phyloP scores from a whole-genome alignment of 495 filamentous ascomycete genomes.

The Aspergillus nanangensis region DNA sequence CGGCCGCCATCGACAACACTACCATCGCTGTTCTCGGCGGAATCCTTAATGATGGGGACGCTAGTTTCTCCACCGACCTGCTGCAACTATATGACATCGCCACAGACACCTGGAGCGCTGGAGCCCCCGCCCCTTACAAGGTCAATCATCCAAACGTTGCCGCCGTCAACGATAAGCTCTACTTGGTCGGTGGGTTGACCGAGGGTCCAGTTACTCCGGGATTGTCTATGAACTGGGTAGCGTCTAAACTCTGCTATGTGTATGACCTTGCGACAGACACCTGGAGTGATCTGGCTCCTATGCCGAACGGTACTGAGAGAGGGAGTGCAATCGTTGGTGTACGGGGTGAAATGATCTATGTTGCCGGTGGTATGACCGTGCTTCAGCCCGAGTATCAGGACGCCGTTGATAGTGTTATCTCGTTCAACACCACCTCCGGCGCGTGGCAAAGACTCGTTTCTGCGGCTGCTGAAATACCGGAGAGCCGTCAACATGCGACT shows the following conservation, averaged over 20 bases:
- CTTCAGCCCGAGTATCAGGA: not conserved
- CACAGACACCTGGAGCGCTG: not conserved
- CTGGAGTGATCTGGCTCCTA: not conserved
- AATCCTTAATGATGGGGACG: not conserved
- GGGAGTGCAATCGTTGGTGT: conserved; percentile 1
- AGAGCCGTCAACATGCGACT: conserved; percentile 1
- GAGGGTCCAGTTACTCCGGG: not conserved
- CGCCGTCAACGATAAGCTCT: not conserved
- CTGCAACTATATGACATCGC: not conserved
- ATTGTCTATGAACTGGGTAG: not conserved
- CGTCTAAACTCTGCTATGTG: not conserved
- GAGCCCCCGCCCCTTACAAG: not conserved
- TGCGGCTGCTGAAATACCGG: not conserved
- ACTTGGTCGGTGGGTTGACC: not conserved
- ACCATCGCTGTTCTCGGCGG: conserved; percentile 3
- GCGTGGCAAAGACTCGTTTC: not conserved
- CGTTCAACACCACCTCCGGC: conserved; percentile 2
- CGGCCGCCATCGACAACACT: not conserved
- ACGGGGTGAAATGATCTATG: not conserved
- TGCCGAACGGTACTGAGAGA: not conserved
- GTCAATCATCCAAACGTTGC: conserved; percentile 1
- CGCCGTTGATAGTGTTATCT: not conserved
- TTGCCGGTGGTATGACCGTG: conserved; percentile 1
- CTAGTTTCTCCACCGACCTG: not conserved
- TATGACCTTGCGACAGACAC: conserved; percentile 1